Base-by-base conservation (phyloP, 495 filamentous ascomycete genomes). In the Lasiosphaeria ovina region DNA sequence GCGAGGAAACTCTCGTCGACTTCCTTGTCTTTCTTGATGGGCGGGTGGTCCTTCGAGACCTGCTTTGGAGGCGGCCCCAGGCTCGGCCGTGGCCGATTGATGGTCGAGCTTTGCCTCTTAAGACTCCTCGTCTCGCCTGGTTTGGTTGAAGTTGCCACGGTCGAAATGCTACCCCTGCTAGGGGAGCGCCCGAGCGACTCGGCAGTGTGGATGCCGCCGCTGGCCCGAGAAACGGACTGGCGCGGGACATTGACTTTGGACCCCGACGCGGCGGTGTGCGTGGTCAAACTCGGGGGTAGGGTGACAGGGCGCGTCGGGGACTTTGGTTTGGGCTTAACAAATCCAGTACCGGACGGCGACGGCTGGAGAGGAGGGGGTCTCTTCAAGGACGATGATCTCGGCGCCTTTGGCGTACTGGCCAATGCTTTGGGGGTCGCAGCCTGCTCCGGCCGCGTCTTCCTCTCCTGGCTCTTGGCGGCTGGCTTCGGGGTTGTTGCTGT, bases 1-100 rank as follows among this genome's bases (percentile, higher is more conserved):
- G 89, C 90, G 14, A 97, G 79, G 74, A 97, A 97, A 3, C 87
- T 74, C 56, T 92, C 88, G 66, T 89, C 87, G 3, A 87, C 79
- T 1, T 84, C 69, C 55, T 67, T 71, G 42, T 79, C 77, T 51
- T 68, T 77, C 60, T 75, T 78, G 3, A 63, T 58, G 4, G 69
- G 59, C 3, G 77, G 73, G 24, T 77, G 71, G 12, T 83, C 77
- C 67, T 76, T 69, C 14, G 68, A 58, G 35, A 65, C 16, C 58
- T 68, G 69, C 55, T 80, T 79, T 11, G 81, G 80, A 24, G 81
- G 81, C 11, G 69, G 77, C 8, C 81, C 81, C 16, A 83, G 60
- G 54, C 81, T 82, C 1, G 81, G 79, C 49, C 81, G 74, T 32
- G 76, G 62, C 51, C 77, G 71, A 59, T 66, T 69, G 57, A 73